Conservation (phyloP, 2,329 filamentous ascomycete genomes). For the Alternaria triticimaculans region DNA sequence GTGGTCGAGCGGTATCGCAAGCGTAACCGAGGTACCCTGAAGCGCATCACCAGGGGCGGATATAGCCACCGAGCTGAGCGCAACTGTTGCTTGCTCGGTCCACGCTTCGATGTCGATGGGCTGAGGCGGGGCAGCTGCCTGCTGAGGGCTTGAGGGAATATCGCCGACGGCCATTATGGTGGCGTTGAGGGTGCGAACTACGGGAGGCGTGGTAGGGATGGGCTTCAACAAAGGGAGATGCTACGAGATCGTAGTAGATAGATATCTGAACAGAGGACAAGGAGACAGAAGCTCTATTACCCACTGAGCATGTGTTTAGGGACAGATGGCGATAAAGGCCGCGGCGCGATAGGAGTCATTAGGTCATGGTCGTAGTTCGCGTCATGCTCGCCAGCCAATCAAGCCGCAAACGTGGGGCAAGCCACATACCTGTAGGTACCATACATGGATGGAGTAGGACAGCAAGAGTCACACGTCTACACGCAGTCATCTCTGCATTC, state of each 20-base stretch:
- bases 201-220: background rate
- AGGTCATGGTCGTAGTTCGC: conserved; percentile 24
- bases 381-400: conserved; percentile 34
- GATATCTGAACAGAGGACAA: background rate
- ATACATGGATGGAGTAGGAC: conserved; percentile 3
- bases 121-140: conserved; percentile 25
- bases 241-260: background rate
- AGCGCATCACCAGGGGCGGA: conserved; percentile 35
- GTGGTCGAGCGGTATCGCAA: conserved; percentile 78
- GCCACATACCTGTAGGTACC: conserved; percentile 2
- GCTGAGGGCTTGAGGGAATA: conserved; percentile 29
- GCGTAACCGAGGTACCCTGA: conserved; percentile 65
- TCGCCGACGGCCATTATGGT: conserved; percentile 46
- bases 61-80: conserved; percentile 51
- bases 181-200: conserved; percentile 8
- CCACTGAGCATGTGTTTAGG: conserved; percentile 12
- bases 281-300: background rate
- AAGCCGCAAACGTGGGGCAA: conserved; percentile 32
- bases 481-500: background rate
- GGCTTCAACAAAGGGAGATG: background rate
- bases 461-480: conserved; percentile 19
- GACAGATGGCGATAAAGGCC: conserved; percentile 23
- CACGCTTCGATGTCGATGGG: conserved; percentile 56
- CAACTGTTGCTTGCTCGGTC: conserved; percentile 56
- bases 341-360: conserved; percentile 28